phyloP scores from a whole-genome alignment of 208 protist species.

The Wallacemonas sp. region DNA sequence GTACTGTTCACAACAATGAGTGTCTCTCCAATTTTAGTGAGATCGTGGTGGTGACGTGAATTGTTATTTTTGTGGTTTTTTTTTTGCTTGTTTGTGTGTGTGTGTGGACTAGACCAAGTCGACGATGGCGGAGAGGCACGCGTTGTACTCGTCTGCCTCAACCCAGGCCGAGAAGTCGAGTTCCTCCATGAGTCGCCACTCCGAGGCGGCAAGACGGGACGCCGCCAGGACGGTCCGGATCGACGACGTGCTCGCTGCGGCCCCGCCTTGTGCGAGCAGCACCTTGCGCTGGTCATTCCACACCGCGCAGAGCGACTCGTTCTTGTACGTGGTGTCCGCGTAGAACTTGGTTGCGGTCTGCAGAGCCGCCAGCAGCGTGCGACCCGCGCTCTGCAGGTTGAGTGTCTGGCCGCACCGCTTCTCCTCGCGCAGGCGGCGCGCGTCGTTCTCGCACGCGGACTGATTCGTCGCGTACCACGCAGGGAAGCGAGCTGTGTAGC shows the following conservation, averaged over 20 bases:
- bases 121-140: constrained; percentile 4
- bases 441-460: constrained; percentile 9
- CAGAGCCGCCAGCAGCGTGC: constrained; percentile 33
- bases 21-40: too few relatives aligned
- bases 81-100: background rate
- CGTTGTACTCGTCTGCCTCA: constrained; percentile 29
- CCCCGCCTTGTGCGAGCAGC: background rate
- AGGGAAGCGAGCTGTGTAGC: constrained; percentile 32
- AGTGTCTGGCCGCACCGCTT: too few relatives aligned
- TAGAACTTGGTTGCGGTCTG: constrained; percentile 45
- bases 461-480: constrained; percentile 19
- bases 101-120: background rate
- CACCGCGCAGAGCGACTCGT: constrained; percentile 29
- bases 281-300: background rate
- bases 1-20: too few relatives aligned
- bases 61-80: background rate
- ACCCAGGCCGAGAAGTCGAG: constrained; percentile 37
- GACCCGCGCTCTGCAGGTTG: background rate
- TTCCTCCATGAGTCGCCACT: constrained; percentile 39
- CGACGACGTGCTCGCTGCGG: background rate
- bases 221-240: constrained; percentile 10
- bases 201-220: constrained; percentile 30
- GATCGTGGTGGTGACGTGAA: too few relatives aligned
- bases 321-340: constrained; percentile 44
- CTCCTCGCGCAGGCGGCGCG: background rate